These are phyloP conservation scores for Castanospermum australe DNA, from an alignment of 306 rosid species.

Conservation along the genomic window DNA sequence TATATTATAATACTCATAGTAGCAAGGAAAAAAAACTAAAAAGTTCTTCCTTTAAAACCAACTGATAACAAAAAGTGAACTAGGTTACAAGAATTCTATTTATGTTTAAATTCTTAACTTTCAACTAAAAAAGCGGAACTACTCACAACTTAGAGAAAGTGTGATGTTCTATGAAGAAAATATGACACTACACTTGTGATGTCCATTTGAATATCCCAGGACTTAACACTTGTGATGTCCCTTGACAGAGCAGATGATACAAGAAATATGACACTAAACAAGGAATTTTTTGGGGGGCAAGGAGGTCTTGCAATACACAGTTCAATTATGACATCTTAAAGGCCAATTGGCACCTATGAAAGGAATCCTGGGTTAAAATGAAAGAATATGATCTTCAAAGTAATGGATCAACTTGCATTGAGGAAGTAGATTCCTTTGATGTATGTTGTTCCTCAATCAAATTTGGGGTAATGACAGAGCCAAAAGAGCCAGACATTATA, in stretches of 20 bases:
- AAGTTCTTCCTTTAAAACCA: neutral
- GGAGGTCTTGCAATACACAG: too few species aligned
- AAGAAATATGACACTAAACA: too few species aligned
- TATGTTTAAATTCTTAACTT: neutral
- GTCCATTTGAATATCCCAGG: neutral
- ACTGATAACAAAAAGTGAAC: neutral
- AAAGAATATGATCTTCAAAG: too few species aligned
- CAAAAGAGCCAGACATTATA: too few species aligned
- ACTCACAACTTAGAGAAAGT: neutral
- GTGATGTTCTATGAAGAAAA: neutral
- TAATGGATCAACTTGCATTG: too few species aligned
- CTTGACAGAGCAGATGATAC: neutral
- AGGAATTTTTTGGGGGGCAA: too few species aligned
- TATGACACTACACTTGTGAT: neutral
- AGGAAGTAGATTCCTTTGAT: too few species aligned
- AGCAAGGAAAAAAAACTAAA: neutral
- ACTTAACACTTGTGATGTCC: neutral
- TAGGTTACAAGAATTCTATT: neutral
- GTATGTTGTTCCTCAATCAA: too few species aligned
- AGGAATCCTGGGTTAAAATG: too few species aligned
- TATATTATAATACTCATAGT: neutral
- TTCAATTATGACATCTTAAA: too few species aligned
- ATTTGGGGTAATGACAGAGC: too few species aligned
- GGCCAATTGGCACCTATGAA: too few species aligned
- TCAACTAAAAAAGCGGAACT: neutral